Base-by-base conservation (phyloP, 2,329 filamentous ascomycete species). In the Bipolaris victoriae region DNA sequence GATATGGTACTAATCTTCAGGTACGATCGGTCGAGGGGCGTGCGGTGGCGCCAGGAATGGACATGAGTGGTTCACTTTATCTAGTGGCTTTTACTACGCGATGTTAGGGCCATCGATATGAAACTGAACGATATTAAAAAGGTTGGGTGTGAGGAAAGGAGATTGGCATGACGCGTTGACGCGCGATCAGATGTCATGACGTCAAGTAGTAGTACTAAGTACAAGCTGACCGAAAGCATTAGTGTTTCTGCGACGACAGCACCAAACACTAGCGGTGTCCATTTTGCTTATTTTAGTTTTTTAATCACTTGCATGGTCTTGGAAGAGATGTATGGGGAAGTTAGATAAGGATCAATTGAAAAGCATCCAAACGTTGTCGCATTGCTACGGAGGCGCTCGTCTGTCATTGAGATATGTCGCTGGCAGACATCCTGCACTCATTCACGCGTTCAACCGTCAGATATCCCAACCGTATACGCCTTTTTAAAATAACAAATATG, bases 1-100 rank as follows among this genome's bases (percentile, higher is more conserved):
- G 58, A 61, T 46, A 6, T 51, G 37, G 55, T 57, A 35, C 49
- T 60, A 46, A 52, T 52, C 29, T 50, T 41, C 55, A 63, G 58
- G 61, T 58, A 63, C 58, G 41, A 58, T 63, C 52, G 52, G 31
- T 15, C 39, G 3, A 39, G 44, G 47, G 49, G 49, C 7, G 26
- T 22, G 16, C 7, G n/a, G 31, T 18, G 33, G n/a, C n/a, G 7
- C 9, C 50, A 20, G 44, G 15, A 54, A 7, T 10, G 11, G 18
- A 44, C 2, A n/a, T 45, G 33, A 54, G 39, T 54, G 50, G 50
- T 39, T 49, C 18, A n/a, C 15, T 16, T 7, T 20, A 11, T 10
- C 22, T 49, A 47, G 50, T 29, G 33, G 22, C 15, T 53, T 20
- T 18, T 18, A 31, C 35, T 16, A 37, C 48, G 36, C 18, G 49